Conservation (phyloP, 2,329 filamentous ascomycete genomes). For the Fusarium ambrosium region DNA sequence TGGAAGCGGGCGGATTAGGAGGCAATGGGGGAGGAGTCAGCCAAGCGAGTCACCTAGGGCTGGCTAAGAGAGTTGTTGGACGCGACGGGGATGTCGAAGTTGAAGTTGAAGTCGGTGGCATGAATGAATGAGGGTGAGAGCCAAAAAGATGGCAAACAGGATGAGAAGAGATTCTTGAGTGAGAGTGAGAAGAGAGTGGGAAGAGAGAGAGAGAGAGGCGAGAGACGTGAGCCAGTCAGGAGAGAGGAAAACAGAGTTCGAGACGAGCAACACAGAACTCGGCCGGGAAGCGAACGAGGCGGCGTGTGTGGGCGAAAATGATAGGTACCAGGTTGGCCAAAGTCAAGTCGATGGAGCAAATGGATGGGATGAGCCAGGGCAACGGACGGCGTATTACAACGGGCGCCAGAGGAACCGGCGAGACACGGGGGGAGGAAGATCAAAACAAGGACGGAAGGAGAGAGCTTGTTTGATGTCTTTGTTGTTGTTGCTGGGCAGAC, state of each 20-base stretch:
- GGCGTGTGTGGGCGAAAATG: conserved; percentile 25
- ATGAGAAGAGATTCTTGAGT: conserved; percentile 40
- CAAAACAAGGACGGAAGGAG: conserved; percentile 21
- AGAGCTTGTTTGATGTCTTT: conserved; percentile 19
- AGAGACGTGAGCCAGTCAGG: conserved; percentile 38
- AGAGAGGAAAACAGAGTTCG: conserved; percentile 44
- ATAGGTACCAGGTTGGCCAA: conserved; percentile 28
- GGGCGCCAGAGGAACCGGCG: conserved; percentile 43
- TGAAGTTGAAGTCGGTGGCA: conserved; percentile 35
- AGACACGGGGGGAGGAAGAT: conserved; percentile 30
- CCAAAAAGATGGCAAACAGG: conserved; percentile 34
- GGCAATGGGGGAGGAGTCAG: conserved; percentile 28
- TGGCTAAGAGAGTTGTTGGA: conserved; percentile 32
- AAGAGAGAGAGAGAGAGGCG: conserved; percentile 22
- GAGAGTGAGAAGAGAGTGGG: conserved; percentile 32
- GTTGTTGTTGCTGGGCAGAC: conserved; percentile 3
- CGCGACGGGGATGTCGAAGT: conserved; percentile 31
- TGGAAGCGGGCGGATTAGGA: conserved; percentile 19
- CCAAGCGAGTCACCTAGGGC: conserved; percentile 41
- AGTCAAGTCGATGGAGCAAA: conserved; percentile 44
- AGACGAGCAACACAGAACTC: conserved; percentile 40
- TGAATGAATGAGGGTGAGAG: conserved; percentile 30
- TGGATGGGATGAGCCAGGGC: conserved; percentile 33
- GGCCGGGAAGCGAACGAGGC: conserved; percentile 42
- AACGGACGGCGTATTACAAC: conserved; percentile 15